A percentile compares a stretch with the other conserved stretches of the same genome.
phyloP scores from a whole-genome alignment of 1,284 basidiomycete genomes.

The Papiliotrema flavescens region DNA sequence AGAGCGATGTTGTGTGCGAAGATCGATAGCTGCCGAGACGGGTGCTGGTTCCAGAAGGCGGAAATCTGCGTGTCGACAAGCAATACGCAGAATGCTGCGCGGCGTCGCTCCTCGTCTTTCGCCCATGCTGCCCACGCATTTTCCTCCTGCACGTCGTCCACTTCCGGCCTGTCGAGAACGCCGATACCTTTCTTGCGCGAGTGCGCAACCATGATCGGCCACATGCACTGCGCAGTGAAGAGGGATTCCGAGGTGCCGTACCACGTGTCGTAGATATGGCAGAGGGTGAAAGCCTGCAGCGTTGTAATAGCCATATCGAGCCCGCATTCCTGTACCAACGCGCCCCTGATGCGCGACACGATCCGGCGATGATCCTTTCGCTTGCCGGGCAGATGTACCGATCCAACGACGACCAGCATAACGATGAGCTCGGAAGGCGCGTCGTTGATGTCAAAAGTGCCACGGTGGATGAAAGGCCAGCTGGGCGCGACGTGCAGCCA shows the following conservation, averaged over 20 bases:
- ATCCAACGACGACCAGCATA: conserved; percentile 38
- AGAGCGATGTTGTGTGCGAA: conserved; percentile 41
- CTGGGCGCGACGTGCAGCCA: conserved; percentile 34
- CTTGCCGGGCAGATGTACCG: conserved; percentile 7
- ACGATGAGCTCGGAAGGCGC: conserved; percentile 31
- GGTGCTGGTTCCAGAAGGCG: conserved; percentile 41
- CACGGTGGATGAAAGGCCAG: conserved; percentile 41
- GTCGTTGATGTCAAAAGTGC: conserved; percentile 31
- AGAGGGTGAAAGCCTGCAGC: conserved; percentile 35
- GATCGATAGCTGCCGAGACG: conserved; percentile 36
- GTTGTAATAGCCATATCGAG: conserved; percentile 36
- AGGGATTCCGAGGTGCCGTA: conserved; percentile 29
- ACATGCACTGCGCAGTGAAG: conserved; percentile 42
- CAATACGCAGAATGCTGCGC: conserved; percentile 38
- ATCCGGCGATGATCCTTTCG: conserved; percentile 13
- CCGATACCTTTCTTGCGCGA: conserved; percentile 42
- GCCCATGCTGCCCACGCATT: conserved; percentile 41
- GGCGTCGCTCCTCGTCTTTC: conserved; percentile 42
- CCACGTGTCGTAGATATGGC: conserved; percentile 42
- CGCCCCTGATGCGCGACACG: conserved; percentile 25
- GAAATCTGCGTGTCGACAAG: conserved; percentile 42
- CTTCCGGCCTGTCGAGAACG: conserved; percentile 20
- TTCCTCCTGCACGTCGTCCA: conserved; percentile 16
- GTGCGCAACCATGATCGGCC: conserved; percentile 41
- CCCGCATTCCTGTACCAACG: conserved; percentile 33